Evolutionary conservation across 2,329 filamentous ascomycete genomes (phyloP).

Genomic region (Talaromyces verruculosus): DNA sequence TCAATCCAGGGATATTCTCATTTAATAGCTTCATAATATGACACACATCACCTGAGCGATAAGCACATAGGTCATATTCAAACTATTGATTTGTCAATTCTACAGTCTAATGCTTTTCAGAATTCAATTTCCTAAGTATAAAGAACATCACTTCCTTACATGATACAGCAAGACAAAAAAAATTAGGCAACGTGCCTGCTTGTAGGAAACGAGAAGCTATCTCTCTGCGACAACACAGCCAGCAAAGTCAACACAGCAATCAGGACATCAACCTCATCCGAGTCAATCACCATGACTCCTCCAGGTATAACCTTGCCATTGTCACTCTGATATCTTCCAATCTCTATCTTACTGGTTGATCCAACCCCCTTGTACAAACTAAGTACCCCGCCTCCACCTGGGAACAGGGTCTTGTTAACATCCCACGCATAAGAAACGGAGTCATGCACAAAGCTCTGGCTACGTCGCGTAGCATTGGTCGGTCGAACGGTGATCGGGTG

Average conservation of each 20-base stretch:
- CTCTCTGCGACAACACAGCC: conserved; percentile 17
- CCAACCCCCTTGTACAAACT: conserved; percentile 19
- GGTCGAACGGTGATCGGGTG: conserved; percentile 17
- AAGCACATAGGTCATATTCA: not conserved
- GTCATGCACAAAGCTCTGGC: conserved; percentile 18
- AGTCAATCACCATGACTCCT: conserved; percentile 16
- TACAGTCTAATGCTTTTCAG: conserved; percentile 3
- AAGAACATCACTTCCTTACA: not conserved
- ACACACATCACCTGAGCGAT: not conserved
- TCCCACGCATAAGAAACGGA: conserved; percentile 19
- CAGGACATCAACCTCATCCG: conserved; percentile 18
- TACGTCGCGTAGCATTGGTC: conserved; percentile 18
- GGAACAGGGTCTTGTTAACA: conserved; percentile 19
- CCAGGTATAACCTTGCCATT: conserved; percentile 17
- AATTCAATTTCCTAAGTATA: not conserved
- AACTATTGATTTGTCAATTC: not conserved
- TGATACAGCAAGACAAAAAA: not conserved
- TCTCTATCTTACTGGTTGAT: conserved; percentile 15
- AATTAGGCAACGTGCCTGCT: conserved; percentile 15
- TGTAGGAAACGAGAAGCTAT: conserved; percentile 19
- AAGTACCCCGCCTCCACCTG: conserved; percentile 18
- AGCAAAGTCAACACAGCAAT: conserved; percentile 18
- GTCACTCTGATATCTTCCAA: conserved; percentile 20
- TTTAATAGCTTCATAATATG: not conserved
- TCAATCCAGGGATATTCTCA: not conserved